Evolutionary conservation across 805 yeast genomes (phyloP).

Genomic region (Sungouiozyma intestinalis): DNA sequence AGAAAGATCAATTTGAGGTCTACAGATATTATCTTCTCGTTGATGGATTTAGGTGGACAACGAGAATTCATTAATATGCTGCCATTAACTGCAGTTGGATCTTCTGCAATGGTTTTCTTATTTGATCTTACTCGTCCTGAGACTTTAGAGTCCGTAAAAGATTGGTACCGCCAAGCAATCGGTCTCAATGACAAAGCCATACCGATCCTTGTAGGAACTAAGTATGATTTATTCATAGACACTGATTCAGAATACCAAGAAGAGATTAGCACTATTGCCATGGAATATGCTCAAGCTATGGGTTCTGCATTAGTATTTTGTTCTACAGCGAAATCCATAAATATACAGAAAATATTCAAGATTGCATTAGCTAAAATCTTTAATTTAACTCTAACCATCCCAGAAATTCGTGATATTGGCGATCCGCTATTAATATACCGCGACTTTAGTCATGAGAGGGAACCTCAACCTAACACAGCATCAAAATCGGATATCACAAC

Average conservation of each 20-base stretch:
- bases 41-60: slow-evolving; percentile 95
- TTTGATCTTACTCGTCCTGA: slow-evolving; percentile 80
- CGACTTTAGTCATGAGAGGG: slow-evolving; percentile 3
- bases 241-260: slow-evolving; percentile 67
- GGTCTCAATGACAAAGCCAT: slow-evolving; percentile 85
- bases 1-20: slow-evolving; percentile 70
- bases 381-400: slow-evolving; percentile 68
- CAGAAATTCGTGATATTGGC: slow-evolving; percentile 75
- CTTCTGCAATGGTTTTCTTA: slow-evolving; percentile 81
- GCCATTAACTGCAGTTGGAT: slow-evolving; percentile 82
- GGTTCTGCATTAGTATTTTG: slow-evolving; percentile 74
- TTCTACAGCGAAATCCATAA: slow-evolving; percentile 83
- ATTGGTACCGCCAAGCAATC: slow-evolving; percentile 87
- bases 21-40: slow-evolving; percentile 78
- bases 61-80: slow-evolving; percentile 90
- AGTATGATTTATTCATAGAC: slow-evolving; percentile 76
- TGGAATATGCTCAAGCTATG: slow-evolving; percentile 80
- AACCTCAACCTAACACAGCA: not conserved
- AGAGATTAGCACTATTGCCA: slow-evolving; percentile 70
- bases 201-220: slow-evolving; percentile 85
- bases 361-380: slow-evolving; percentile 83
- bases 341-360: slow-evolving; percentile 87
- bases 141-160: slow-evolving; percentile 73
- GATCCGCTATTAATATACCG: slow-evolving; percentile 77
- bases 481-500: not conserved